Conservation (phyloP, 2,329 filamentous ascomycete genomes). For the Dactylonectria estremocensis region DNA sequence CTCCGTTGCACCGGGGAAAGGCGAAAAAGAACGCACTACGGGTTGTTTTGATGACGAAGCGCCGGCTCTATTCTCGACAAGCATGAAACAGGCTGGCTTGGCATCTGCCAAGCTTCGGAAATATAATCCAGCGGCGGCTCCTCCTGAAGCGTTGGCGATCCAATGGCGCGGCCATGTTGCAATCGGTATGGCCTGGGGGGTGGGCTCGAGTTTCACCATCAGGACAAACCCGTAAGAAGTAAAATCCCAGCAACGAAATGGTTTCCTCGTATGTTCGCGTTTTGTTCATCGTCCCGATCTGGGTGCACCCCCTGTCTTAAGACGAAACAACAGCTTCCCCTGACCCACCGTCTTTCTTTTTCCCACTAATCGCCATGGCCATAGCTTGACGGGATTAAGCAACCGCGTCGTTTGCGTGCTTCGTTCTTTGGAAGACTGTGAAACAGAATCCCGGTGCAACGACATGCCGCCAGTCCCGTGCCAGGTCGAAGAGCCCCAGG, state of each 20-base stretch:
- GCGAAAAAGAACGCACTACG: no score
- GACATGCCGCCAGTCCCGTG: background rate
- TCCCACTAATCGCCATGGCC: background rate
- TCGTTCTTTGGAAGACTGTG: background rate
- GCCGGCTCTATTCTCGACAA: background rate
- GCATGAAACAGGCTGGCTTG: background rate
- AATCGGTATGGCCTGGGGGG: background rate
- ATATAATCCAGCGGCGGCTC: background rate
- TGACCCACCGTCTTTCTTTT: background rate
- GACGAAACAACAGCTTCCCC: conserved; percentile 3
- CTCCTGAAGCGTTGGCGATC: background rate
- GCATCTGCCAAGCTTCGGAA: background rate
- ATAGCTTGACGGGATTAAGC: background rate
- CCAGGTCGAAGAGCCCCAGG: background rate
- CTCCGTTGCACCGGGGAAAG: no score
- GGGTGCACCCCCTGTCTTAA: background rate
- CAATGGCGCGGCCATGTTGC: no score
- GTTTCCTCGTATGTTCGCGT: background rate
- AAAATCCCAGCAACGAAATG: background rate
- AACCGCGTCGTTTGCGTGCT: background rate
- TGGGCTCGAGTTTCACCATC: background rate
- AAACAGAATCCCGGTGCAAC: background rate
- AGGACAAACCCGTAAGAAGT: background rate
- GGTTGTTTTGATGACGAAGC: background rate
- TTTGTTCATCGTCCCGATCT: background rate